Conservation (phyloP, 2,329 filamentous ascomycete species). For the Penicillium olsonii region DNA sequence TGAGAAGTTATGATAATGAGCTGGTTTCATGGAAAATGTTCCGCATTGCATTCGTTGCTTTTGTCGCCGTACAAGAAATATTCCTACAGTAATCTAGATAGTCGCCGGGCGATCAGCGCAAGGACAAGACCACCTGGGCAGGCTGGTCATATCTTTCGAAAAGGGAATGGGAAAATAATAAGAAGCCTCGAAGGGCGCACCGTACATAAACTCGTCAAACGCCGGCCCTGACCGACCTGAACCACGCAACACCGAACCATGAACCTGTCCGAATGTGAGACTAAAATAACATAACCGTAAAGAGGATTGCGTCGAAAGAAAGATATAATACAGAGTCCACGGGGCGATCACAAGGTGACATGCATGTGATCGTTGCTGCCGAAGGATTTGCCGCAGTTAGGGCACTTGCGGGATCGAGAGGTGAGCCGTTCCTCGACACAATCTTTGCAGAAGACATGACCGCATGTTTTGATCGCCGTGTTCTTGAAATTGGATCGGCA, state of each 20-base stretch:
- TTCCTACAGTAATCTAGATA: slow-evolving; percentile 33
- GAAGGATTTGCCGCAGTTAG: slow-evolving; percentile 89
- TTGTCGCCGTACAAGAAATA: slow-evolving; percentile 26
- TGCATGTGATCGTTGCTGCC: slow-evolving; percentile 87
- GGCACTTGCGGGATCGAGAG: slow-evolving; percentile 92
- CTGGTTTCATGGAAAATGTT: background rate
- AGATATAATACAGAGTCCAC: slow-evolving; percentile 35
- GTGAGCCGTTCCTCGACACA: slow-evolving; percentile 88
- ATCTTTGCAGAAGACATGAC: slow-evolving; percentile 87
- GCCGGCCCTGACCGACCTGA: slow-evolving; percentile 36
- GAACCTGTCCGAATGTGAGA: slow-evolving; percentile 31
- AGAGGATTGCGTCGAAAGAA: slow-evolving; percentile 17
- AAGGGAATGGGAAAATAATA: slow-evolving; percentile 13
- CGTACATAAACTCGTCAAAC: slow-evolving; percentile 30
- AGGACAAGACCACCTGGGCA: background rate
- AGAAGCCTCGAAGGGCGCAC: slow-evolving; percentile 12
- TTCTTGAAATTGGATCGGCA: slow-evolving; percentile 95
- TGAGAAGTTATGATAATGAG: background rate
- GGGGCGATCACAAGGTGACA: slow-evolving; percentile 45
- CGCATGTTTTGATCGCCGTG: slow-evolving; percentile 88
- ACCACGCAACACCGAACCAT: slow-evolving; percentile 37
- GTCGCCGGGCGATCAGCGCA: slow-evolving; percentile 16
- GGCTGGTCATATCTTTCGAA: slow-evolving; percentile 1
- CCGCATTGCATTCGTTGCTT: slow-evolving; percentile 25
- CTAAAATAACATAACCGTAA: slow-evolving; percentile 18